phyloP scores from a whole-genome alignment of 208 protist genomes.

The Trypanosoma conorhini region DNA sequence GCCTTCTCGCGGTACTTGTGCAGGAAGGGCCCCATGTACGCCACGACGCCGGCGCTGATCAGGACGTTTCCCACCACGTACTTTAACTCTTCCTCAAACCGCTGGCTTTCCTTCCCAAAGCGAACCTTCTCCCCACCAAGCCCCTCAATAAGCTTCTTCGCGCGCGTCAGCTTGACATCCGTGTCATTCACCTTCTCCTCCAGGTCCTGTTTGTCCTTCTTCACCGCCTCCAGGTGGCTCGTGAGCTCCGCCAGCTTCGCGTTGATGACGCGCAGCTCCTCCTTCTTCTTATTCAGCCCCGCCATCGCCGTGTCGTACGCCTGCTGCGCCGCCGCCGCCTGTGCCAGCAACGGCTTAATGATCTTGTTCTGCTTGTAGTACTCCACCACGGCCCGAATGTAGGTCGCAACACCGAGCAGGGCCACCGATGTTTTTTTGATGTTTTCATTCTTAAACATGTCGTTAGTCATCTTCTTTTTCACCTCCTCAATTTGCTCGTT shows the following conservation, averaged over 20 bases:
- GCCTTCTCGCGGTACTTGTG: conserved; percentile 88
- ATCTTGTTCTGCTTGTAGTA: conserved; percentile 97
- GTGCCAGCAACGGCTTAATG: conserved; percentile 94
- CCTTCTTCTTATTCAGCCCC: conserved; percentile 91
- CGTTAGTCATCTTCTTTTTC: conserved; percentile 93
- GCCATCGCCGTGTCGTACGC: conserved; percentile 88
- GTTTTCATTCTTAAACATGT: conserved; percentile 95
- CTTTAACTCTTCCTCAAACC: conserved; percentile 77
- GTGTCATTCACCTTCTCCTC: conserved; percentile 94
- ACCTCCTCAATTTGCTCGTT: conserved; percentile 93
- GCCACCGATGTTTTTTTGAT: conserved; percentile 89
- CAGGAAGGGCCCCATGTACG: conserved; percentile 97
- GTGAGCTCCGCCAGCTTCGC: conserved; percentile 87
- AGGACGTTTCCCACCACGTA: conserved; percentile 95
- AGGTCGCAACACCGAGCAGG: conserved; percentile 95
- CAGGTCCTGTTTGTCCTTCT: conserved; percentile 89
- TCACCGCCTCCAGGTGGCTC: conserved; percentile 82
- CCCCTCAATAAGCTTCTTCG: conserved; percentile 94
- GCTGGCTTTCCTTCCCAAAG: conserved; percentile 83
- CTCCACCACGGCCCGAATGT: conserved; percentile 97
- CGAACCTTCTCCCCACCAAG: conserved; percentile 95
- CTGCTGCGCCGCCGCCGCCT: conserved; percentile 80
- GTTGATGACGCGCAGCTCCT: conserved; percentile 90
- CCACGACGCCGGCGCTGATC: conserved; percentile 93
- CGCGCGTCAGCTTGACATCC: conserved; percentile 94